Evolutionary conservation across 495 filamentous ascomycete species (phyloP), one percentile per base, ranked within the genome.

Genomic region (Penicillium tannophilum): DNA sequence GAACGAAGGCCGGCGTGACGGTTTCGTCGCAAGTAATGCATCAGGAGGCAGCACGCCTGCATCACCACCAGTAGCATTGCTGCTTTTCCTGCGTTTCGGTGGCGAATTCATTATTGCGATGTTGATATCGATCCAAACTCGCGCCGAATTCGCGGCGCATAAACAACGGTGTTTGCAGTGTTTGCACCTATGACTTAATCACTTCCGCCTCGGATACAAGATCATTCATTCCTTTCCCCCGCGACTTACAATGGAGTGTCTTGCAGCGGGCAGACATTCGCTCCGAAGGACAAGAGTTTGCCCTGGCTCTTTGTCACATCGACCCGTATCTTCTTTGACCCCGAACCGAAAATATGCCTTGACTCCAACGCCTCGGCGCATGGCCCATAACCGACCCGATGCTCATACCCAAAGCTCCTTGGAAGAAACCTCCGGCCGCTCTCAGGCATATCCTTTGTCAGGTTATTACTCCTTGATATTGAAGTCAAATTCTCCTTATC

Each of bases 11-110:
- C 81, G 81, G 31, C 60, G 52, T 11, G 63, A 61, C 43, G 74
- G 65, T 42, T 59, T 68, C 47, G 56, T 58, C 67, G 24, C 26
- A 46, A 12, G 70, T 59, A 73, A 54, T 23, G 69, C 56, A 46
- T 54, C 26, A 26, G 63, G 65, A 44, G 75, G 66, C 49, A 68
- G 68, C 62, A 61, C 65, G 66, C 65, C 63, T 17, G 67, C 60
- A 31, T 64, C 14, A 24, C 62, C 54, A 1, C 65, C 64, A 17
- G 66, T 56, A 35, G 63, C n/a, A 28, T 65, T 53, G 1, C 82
- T 84, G 33, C 79, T 87, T 68, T 82, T 86, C 57, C 85, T 85
- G 63, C 84, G 76, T 68, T 90, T 88, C n/a, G 84, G 74, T 52
- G 85, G 81, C 36, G 84, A 83, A 26, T 63, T 42, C 71, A 72